Conservation (phyloP, 1,284 basidiomycete species). For the Trichosporon coremiiforme region DNA sequence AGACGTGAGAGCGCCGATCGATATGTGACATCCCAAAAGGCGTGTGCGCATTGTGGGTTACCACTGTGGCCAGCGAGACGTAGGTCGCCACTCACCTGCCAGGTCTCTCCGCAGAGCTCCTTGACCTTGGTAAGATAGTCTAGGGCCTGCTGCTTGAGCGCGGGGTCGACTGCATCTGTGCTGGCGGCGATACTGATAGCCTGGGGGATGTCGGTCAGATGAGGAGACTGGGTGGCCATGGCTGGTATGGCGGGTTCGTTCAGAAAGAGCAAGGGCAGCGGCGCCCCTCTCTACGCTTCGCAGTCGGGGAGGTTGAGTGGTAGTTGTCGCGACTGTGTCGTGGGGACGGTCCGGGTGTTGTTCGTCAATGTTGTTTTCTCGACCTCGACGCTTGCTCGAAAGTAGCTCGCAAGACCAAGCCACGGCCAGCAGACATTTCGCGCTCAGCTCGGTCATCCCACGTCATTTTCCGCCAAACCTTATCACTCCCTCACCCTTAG, state of each 20-base stretch:
- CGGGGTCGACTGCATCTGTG: constrained; percentile 44
- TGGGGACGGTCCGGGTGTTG: neutral
- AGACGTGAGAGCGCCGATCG: neutral
- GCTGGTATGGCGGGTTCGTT: constrained; percentile 6
- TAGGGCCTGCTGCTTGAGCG: constrained; percentile 53
- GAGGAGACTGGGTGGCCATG: constrained; percentile 44
- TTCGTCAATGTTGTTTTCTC: neutral
- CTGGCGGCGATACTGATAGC: constrained; percentile 55
- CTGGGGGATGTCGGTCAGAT: constrained; percentile 55
- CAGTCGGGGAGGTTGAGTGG: constrained; percentile 1
- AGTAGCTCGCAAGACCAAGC: constrained; percentile 18
- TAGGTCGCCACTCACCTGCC: constrained; percentile 49
- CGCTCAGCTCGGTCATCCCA: neutral
- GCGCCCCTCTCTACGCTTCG: constrained; percentile 9
- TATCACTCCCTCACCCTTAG: constrained; percentile 13
- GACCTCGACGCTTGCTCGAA: neutral
- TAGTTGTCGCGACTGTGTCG: neutral
- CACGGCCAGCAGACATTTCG: constrained; percentile 14
- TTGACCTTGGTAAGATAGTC: constrained; percentile 55
- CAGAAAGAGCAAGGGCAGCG: constrained; percentile 12
- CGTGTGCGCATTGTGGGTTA: neutral
- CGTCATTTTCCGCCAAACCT: constrained; percentile 6
- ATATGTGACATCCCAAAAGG: neutral
- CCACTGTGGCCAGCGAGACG: neutral
- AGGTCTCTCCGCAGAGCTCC: constrained; percentile 54